Base-by-base conservation (phyloP, 2,329 filamentous ascomycete genomes). In the Achaetomium macrosporum region DNA sequence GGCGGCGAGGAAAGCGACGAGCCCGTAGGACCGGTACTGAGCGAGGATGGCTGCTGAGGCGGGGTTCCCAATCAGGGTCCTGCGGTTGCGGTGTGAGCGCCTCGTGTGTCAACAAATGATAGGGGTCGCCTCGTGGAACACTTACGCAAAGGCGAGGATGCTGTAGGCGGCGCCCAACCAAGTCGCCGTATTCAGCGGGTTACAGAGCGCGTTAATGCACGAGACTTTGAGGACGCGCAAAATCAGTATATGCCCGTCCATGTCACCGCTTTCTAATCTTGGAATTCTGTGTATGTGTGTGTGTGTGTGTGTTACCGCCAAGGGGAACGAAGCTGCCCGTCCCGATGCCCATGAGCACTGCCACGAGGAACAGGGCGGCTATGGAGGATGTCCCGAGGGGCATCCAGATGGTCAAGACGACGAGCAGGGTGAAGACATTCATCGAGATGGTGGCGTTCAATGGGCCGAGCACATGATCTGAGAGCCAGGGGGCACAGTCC, bases 121-220 rank as follows among this genome's bases (percentile, higher is more conserved):
- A 16, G 6, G 9, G 15, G n/a, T 15, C 12, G 7, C 33, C 33
- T 5, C 33, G 19, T 17, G 37, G n/a, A 30, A 3, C 12, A 47
- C 58, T 60, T 56, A 60, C 60, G 64, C 63, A 45, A 67, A 53
- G n/a, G 64, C 60, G 36, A 60, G 59, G 20, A 66, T 43, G 2
- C 60, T 59, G 47, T 66, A 67, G 8, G 56, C 63, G 4, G 57
- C 62, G 2, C 66, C 65, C 5, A 68, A 52, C 59, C 65, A 67
- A 10, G 64, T 67, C 5, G 63, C 63, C 15, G 54, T 61, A 29
- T 55, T 60, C 10, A 58, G 54, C 29, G 57, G 55, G 13, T 56
- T 48, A 39, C 63, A 66, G 3, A 67, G 62, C 3, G 53, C 45
- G 20, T 61, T 60, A 9, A 67, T 54, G 50, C 64, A 66, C 11